Percentiles rank a stretch among this genome's conserved stretches.
Evolutionary conservation across 192 early-diverging fungal genomes (phyloP).

Genomic region (Radiomyces spectabilis): DNA sequence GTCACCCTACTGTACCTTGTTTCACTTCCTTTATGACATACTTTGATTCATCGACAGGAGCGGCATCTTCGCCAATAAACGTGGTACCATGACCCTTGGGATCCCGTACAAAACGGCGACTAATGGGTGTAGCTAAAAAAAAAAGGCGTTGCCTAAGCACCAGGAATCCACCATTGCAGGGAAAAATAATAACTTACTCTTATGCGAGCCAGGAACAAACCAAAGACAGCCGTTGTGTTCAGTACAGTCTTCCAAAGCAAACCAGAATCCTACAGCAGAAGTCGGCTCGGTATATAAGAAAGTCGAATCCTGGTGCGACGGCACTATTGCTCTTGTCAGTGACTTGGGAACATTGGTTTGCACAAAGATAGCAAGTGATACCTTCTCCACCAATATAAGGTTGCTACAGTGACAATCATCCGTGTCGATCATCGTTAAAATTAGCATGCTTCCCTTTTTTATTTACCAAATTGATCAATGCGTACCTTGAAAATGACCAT

Average conservation of each 20-base stretch:
- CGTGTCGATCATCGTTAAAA: not conserved
- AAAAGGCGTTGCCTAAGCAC: too few relatives aligned
- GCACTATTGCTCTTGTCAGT: slow-evolving; percentile 41
- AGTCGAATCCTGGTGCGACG: slow-evolving; percentile 84
- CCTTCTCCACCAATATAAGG: slow-evolving; percentile 44
- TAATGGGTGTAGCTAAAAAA: too few relatives aligned
- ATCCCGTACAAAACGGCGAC: slow-evolving; percentile 57
- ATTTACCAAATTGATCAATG: not conserved
- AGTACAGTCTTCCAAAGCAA: slow-evolving; percentile 90
- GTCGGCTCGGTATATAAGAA: slow-evolving; percentile 86
- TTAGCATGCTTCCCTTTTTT: not conserved
- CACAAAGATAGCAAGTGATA: slow-evolving; percentile 23
- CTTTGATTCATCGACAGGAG: slow-evolving; percentile 34
- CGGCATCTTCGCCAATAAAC: slow-evolving; percentile 43
- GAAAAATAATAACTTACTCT: slow-evolving; percentile 25
- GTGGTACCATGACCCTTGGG: slow-evolving; percentile 46
- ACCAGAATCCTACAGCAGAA: slow-evolving; percentile 85
- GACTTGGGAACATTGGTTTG: slow-evolving; percentile 41
- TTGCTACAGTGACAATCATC: slow-evolving; percentile 17
- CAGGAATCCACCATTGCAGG: too few relatives aligned
- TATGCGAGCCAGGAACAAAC: slow-evolving; percentile 80
- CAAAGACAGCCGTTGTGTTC: slow-evolving; percentile 79
- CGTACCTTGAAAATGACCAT: slow-evolving; percentile 84
- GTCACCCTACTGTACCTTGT: slow-evolving; percentile 41
- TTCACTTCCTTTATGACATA: slow-evolving; percentile 52